Percentiles rank a stretch among this genome's conserved stretches.
phyloP scores from a whole-genome alignment of 805 yeast genomes.

The Yamadazyma ubonensis region DNA sequence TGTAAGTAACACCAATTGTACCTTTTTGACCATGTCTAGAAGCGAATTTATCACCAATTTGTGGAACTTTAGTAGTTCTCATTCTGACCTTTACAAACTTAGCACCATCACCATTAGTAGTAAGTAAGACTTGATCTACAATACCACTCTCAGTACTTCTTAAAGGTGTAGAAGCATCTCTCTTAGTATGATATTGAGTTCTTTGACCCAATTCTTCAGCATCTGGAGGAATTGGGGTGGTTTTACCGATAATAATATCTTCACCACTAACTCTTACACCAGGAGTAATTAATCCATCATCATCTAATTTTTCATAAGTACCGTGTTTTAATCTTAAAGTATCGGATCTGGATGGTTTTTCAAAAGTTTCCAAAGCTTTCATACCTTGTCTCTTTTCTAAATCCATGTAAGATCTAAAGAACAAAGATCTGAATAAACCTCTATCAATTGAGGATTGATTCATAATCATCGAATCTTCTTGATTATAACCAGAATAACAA shows the following conservation, averaged over 20 bases:
- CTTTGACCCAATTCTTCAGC: slow-evolving; percentile 98
- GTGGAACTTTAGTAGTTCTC: slow-evolving; percentile 98
- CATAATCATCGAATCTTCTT: slow-evolving; percentile 99
- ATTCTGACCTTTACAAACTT: slow-evolving; percentile 97
- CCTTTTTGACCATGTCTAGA: slow-evolving; percentile 99
- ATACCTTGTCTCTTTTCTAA: slow-evolving; percentile 98
- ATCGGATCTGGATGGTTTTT: slow-evolving; percentile 92
- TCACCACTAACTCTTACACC: slow-evolving; percentile 99
- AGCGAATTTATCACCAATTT: slow-evolving; percentile 98
- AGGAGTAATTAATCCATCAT: slow-evolving; percentile 96
- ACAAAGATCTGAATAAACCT: slow-evolving; percentile 92
- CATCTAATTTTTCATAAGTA: slow-evolving; percentile 96
- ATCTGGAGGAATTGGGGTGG: slow-evolving; percentile 99
- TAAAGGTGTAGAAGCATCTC: slow-evolving; percentile 97
- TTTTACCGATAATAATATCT: slow-evolving; percentile 97
- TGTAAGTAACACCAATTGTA: slow-evolving; percentile 97
- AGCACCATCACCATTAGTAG: slow-evolving; percentile 98
- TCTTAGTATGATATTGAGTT: slow-evolving; percentile 95
- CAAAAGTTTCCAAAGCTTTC: slow-evolving; percentile 97
- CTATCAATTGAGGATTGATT: slow-evolving; percentile 96
- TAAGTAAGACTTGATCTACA: slow-evolving; percentile 94
- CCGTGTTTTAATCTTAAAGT: slow-evolving; percentile 96
- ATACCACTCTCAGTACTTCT: slow-evolving; percentile 97
- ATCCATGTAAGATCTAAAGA: slow-evolving; percentile 97
- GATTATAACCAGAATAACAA: slow-evolving; percentile 97